These are phyloP conservation scores for Samsoniella hepiali DNA, from an alignment of 2,329 filamentous ascomycete species.

Conservation along the genomic window DNA sequence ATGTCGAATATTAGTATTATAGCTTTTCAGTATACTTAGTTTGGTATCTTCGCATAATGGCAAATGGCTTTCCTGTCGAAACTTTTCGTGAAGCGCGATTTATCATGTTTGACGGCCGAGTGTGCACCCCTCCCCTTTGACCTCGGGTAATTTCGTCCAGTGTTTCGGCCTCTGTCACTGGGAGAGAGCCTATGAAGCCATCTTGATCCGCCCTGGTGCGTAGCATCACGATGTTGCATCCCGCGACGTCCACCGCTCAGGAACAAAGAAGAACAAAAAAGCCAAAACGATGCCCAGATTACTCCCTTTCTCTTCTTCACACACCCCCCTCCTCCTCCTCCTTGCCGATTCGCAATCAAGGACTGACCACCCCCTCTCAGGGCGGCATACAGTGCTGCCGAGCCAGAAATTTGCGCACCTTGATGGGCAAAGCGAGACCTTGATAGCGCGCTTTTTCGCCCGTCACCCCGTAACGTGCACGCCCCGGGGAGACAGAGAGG, in stretches of 20 bases:
- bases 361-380: not conserved
- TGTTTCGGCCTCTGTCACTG: too few species aligned
- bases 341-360: not conserved
- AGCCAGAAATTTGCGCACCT: not conserved
- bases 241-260: not conserved
- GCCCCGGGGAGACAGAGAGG: not conserved
- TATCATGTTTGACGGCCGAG: not conserved
- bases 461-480: not conserved
- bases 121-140: not conserved
- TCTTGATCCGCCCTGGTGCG: not conserved
- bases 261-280: not conserved
- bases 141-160: not conserved
- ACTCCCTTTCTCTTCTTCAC: not conserved
- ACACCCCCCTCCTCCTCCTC: not conserved
- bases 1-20: constrained; percentile 19
- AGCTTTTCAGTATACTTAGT: constrained; percentile 19
- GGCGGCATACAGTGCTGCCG: not conserved
- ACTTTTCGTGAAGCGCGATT: not conserved
- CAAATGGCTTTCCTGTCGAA: constrained; percentile 20
- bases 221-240: not conserved
- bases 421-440: constrained; percentile 12
- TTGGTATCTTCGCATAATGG: constrained; percentile 19
- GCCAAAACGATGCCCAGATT: not conserved
- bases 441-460: constrained; percentile 6
- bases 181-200: not conserved